Percentiles rank a stretch among this genome's conserved stretches.
These are phyloP conservation scores for Blepharisma japonicum DNA, from an alignment of 73 alveolate genomes.

Conservation along the genomic window DNA sequence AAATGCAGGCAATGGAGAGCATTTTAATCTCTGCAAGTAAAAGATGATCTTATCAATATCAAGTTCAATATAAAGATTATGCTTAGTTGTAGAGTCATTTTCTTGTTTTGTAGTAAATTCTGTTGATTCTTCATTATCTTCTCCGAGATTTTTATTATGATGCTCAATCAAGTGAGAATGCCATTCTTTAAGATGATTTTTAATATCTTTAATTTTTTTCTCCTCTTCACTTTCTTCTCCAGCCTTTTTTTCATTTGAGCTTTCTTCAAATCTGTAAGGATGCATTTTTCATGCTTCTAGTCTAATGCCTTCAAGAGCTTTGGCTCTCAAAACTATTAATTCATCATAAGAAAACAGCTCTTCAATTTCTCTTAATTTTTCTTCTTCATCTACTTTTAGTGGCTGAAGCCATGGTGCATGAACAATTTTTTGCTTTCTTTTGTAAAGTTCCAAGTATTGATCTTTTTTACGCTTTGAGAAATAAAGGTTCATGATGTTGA, in stretches of 20 bases:
- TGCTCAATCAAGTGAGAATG: background rate
- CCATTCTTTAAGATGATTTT: background rate
- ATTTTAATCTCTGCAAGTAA: too few species aligned
- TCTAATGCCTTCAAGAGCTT: background rate
- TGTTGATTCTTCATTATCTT: too few species aligned
- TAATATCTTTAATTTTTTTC: background rate
- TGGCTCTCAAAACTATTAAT: background rate
- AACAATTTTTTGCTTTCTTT: background rate
- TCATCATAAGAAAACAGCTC: background rate
- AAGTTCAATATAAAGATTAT: too few species aligned
- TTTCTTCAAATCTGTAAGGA: background rate
- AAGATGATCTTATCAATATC: too few species aligned
- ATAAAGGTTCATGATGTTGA: background rate
- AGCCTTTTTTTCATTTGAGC: background rate
- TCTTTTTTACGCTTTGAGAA: background rate
- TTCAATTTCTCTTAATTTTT: slow-evolving; percentile 4
- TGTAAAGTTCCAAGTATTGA: slow-evolving; percentile 4
- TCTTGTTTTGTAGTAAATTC: too few species aligned
- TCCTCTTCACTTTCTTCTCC: background rate
- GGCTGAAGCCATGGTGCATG: background rate
- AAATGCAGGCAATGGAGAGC: too few species aligned
- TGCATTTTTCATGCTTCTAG: too few species aligned
- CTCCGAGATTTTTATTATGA: background rate
- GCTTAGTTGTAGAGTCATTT: too few species aligned
- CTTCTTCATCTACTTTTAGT: background rate